These are phyloP conservation scores for Jamesozyma rosinii DNA, from an alignment of 805 yeast species.

Conservation along the genomic window DNA sequence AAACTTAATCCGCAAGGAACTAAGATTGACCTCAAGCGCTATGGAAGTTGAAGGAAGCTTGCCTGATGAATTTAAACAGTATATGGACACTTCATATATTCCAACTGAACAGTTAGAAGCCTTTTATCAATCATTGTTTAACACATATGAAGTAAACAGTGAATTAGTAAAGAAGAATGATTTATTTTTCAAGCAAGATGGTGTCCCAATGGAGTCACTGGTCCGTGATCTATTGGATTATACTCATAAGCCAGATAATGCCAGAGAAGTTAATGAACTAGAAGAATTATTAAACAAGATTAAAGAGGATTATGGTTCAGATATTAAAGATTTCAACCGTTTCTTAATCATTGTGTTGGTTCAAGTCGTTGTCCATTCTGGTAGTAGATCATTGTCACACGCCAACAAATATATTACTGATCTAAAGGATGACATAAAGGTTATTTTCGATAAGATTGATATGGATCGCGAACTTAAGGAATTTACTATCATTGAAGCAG, in stretches of 20 bases:
- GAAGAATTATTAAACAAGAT: slow-evolving; percentile 25
- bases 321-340: slow-evolving; percentile 32
- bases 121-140: slow-evolving; percentile 32
- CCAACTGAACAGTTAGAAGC: slow-evolving; percentile 28
- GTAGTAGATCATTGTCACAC: slow-evolving; percentile 80
- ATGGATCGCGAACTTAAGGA: slow-evolving; percentile 29
- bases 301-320: slow-evolving; percentile 20
- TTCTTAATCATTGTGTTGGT: slow-evolving; percentile 53
- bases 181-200: slow-evolving; percentile 33
- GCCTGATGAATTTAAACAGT: slow-evolving; percentile 46
- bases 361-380: slow-evolving; percentile 70
- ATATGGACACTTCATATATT: slow-evolving; percentile 38
- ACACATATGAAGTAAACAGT: slow-evolving; percentile 17
- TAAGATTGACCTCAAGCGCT: slow-evolving; percentile 63
- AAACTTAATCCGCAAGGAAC: slow-evolving; percentile 74
- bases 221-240: slow-evolving; percentile 34
- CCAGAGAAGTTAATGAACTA: slow-evolving; percentile 27
- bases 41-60: slow-evolving; percentile 64
- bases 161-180: slow-evolving; percentile 30
- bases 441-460: slow-evolving; percentile 24
- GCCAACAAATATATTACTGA: slow-evolving; percentile 47
- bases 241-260: slow-evolving; percentile 29
- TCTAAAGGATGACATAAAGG: slow-evolving; percentile 31
- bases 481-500: slow-evolving; percentile 43
- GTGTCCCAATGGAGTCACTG: slow-evolving; percentile 30